phyloP scores from a whole-genome alignment of 768 basidiomycete species.

The Tulasnella sp. region DNA sequence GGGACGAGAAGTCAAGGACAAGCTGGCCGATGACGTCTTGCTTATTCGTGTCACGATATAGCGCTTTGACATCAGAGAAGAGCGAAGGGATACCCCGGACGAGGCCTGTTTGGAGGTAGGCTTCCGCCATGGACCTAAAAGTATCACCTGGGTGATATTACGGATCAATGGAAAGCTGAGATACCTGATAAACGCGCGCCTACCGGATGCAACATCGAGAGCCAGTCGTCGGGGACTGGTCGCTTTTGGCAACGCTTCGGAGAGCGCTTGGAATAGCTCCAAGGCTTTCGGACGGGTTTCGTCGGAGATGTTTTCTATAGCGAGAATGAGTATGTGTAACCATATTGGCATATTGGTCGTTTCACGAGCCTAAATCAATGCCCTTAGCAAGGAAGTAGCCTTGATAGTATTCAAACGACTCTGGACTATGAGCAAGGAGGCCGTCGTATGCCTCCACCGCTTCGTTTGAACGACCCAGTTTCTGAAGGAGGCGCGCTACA shows the following conservation, averaged over 20 bases:
- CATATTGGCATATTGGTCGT: background rate
- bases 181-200: conserved; percentile 29
- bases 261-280: conserved; percentile 60
- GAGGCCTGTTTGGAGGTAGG: conserved; percentile 72
- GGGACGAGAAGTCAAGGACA: conserved; percentile 55
- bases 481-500: conserved; percentile 76
- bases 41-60: conserved; percentile 72
- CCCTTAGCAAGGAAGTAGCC: conserved; percentile 70
- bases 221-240: conserved; percentile 73
- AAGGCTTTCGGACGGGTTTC: conserved; percentile 59
- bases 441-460: conserved; percentile 81
- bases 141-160: conserved; percentile 55
- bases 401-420: conserved; percentile 72
- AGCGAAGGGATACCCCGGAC: conserved; percentile 89
- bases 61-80: conserved; percentile 86
- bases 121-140: conserved; percentile 65
- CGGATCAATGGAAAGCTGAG: background rate
- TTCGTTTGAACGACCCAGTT: conserved; percentile 61
- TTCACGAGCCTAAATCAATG: conserved; percentile 62
- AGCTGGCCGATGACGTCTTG: conserved; percentile 69
- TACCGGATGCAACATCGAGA: conserved; percentile 64
- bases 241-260: conserved; percentile 65
- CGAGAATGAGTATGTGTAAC: background rate
- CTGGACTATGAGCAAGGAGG: conserved; percentile 84
- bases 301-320: conserved; percentile 52